A percentile compares a stretch with the other conserved stretches of the same genome.
Evolutionary conservation across 2,329 filamentous ascomycete species (phyloP).

Genomic region (Ceratocystis cubensis): DNA sequence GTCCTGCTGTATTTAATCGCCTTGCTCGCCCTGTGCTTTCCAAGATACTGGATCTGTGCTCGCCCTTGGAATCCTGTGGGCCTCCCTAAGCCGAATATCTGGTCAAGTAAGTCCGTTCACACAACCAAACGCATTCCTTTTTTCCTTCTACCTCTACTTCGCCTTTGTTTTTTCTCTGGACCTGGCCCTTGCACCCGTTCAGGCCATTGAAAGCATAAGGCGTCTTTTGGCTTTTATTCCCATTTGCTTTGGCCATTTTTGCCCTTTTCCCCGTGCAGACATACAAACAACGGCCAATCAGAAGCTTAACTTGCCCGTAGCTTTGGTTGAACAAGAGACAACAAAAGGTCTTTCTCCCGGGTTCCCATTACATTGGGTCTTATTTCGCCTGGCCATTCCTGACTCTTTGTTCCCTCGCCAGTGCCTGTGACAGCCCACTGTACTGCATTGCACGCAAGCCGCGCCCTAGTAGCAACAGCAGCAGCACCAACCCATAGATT

Average conservation of each 20-base stretch:
- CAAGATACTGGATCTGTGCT: constrained; percentile 4
- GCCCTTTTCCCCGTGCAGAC: neutral
- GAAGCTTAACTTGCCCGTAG: neutral
- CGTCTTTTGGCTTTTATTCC: neutral
- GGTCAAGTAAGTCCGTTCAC: neutral
- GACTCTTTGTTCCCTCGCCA: neutral
- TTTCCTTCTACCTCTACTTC: too few species aligned
- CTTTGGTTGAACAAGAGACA: neutral
- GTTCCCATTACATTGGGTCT: neutral
- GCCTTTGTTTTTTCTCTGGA: too few species aligned
- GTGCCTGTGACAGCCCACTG: neutral
- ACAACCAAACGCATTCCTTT: neutral
- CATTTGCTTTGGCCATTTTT: neutral
- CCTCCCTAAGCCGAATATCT: constrained; percentile 1
- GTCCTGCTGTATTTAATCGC: neutral
- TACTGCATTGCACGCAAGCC: neutral
- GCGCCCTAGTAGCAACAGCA: too few species aligned
- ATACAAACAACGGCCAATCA: neutral
- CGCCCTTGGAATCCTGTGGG: constrained; percentile 7
- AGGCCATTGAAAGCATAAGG: neutral
- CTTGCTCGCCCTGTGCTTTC: neutral
- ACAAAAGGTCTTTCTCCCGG: constrained; percentile 1
- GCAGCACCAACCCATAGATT: too few species aligned
- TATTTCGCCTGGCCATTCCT: neutral
- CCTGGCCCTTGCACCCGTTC: neutral